Percentiles rank a stretch among this genome's conserved stretches.
These are phyloP conservation scores for Dillenia suffruticosa DNA, from an alignment of 164 flowering plant species.

Conservation along the genomic window DNA sequence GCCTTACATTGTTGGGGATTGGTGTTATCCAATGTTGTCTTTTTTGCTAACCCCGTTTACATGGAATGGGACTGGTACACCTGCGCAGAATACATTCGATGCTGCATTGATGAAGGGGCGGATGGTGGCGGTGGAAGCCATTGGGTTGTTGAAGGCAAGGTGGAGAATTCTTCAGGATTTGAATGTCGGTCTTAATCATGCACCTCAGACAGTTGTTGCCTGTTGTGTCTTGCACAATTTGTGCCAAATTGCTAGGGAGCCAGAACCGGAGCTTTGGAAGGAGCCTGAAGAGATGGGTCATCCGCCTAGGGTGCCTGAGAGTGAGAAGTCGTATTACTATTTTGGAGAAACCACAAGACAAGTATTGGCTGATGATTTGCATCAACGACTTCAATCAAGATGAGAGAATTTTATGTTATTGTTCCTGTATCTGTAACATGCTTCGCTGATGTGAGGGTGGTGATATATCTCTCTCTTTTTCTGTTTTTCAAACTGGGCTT, in stretches of 20 bases:
- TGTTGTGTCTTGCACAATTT: conserved; percentile 94
- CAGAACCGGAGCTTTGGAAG: conserved; percentile 74
- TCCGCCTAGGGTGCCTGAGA: conserved; percentile 58
- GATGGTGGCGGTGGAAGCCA: conserved; percentile 66
- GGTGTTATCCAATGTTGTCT: conserved; percentile 75
- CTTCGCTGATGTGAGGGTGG: background rate
- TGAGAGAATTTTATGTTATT: conserved; percentile 12
- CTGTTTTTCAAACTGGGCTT: background rate
- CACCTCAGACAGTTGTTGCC: conserved; percentile 91
- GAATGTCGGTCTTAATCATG: conserved; percentile 86
- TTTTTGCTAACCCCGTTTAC: conserved; percentile 80
- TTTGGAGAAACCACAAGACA: conserved; percentile 78
- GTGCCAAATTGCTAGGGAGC: conserved; percentile 94
- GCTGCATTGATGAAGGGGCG: conserved; percentile 76
- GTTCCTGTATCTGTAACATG: conserved; percentile 1
- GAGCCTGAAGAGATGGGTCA: conserved; percentile 72
- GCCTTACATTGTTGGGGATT: conserved; percentile 87
- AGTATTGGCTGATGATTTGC: conserved; percentile 82
- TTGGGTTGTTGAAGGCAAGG: conserved; percentile 83
- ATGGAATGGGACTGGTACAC: conserved; percentile 46
- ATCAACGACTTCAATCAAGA: conserved; percentile 55
- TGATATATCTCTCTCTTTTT: background rate
- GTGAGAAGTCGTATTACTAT: conserved; percentile 66
- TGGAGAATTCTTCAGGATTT: conserved; percentile 89
- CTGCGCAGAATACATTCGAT: conserved; percentile 72